phyloP scores from a whole-genome alignment of 2,329 filamentous ascomycete species.

The Diplocarpon rosae region DNA sequence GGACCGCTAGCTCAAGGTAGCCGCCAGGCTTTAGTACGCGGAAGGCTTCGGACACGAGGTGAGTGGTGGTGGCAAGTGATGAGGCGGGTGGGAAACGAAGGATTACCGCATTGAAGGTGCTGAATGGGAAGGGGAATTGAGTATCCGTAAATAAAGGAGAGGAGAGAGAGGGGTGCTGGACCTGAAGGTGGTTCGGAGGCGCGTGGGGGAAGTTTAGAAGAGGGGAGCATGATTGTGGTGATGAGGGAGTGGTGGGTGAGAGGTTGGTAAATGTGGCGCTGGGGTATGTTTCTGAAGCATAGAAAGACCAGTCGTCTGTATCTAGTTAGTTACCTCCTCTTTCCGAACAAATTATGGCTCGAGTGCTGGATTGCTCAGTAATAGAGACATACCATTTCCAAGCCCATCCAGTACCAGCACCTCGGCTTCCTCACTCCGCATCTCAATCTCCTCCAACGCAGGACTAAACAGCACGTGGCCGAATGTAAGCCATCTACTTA shows the following conservation, averaged over 20 bases:
- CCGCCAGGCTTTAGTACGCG: conserved; percentile 69
- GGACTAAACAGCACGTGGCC: conserved; percentile 76
- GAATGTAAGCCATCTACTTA: conserved; percentile 80
- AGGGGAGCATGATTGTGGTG: conserved; percentile 33
- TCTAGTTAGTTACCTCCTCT: conserved; percentile 4
- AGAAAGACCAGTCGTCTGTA: conserved; percentile 72
- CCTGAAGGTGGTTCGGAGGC: conserved; percentile 64
- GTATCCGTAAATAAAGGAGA: conserved; percentile 28
- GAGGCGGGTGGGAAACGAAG: conserved; percentile 65
- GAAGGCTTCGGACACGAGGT: conserved; percentile 63
- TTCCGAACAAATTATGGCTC: background rate
- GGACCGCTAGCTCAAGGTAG: conserved; percentile 65
- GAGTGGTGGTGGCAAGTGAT: conserved; percentile 56
- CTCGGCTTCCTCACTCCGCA: conserved; percentile 33
- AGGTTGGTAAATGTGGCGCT: conserved; percentile 68
- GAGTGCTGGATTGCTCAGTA: background rate
- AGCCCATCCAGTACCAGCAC: conserved; percentile 74
- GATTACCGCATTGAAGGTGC: conserved; percentile 66
- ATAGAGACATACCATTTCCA: conserved; percentile 44
- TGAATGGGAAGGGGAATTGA: conserved; percentile 61
- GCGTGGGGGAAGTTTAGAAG: conserved; percentile 38
- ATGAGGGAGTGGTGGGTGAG: conserved; percentile 42
- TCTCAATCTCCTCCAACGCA: conserved; percentile 54
- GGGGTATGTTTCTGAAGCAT: conserved; percentile 70
- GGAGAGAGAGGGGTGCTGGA: conserved; percentile 47